These are phyloP conservation scores for Orbilia quercus DNA, from an alignment of 2,329 filamentous ascomycete species.

Conservation along the genomic window DNA sequence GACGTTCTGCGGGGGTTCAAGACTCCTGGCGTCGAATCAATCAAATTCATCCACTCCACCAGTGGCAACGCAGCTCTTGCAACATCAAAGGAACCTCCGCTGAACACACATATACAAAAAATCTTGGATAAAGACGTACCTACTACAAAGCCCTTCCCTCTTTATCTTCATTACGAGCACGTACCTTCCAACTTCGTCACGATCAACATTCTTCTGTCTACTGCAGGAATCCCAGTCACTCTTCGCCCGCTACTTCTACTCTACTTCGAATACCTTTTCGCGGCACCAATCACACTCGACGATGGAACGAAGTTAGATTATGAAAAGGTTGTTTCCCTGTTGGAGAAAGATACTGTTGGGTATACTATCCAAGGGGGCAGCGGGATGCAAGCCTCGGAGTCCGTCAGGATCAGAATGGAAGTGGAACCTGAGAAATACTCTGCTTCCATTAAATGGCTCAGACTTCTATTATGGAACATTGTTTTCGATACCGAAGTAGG, in stretches of 20 bases:
- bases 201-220: conserved; percentile 82
- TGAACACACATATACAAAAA: conserved; percentile 75
- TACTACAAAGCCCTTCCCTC: conserved; percentile 69
- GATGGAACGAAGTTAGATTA: conserved; percentile 83
- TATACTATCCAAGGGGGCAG: conserved; percentile 78
- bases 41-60: conserved; percentile 82
- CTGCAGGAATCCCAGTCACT: conserved; percentile 78
- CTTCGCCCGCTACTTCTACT: conserved; percentile 85
- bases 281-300: conserved; percentile 78
- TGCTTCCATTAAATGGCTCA: conserved; percentile 83
- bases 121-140: conserved; percentile 76
- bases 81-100: conserved; percentile 10
- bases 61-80: conserved; percentile 42
- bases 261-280: conserved; percentile 94
- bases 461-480: conserved; percentile 85
- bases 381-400: conserved; percentile 80
- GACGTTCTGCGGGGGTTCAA: conserved; percentile 82
- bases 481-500: conserved; percentile 80
- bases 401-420: conserved; percentile 82
- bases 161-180: conserved; percentile 97
- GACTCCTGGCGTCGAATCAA: conserved; percentile 86
- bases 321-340: conserved; percentile 88
- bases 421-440: conserved; percentile 89
- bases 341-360: conserved; percentile 90
- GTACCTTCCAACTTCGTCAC: conserved; percentile 93